These are phyloP conservation scores for Cordia subcordata DNA, from an alignment of 257 asterid species.

Conservation along the genomic window DNA sequence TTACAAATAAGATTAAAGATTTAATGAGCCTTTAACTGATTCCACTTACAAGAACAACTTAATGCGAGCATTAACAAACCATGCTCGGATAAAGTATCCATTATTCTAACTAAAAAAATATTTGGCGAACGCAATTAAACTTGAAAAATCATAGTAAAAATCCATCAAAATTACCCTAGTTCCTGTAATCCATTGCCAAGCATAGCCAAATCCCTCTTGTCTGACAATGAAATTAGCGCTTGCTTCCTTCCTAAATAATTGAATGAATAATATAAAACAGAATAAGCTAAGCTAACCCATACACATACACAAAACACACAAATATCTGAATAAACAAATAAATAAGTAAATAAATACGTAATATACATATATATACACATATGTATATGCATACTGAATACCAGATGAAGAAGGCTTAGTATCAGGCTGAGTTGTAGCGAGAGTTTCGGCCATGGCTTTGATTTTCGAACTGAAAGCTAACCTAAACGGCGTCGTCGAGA, in stretches of 20 bases:
- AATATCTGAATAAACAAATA: neutral
- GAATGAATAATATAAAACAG: neutral
- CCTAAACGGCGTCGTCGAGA: constrained; percentile 19
- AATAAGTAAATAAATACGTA: too few species aligned
- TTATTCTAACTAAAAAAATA: neutral
- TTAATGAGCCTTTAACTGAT: too few species aligned
- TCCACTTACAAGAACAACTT: too few species aligned
- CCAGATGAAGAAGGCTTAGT: constrained; percentile 35
- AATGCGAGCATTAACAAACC: too few species aligned
- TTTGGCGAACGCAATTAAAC: neutral
- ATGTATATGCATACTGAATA: neutral
- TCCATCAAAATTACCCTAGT: constrained; percentile 50
- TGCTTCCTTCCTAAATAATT: constrained; percentile 52
- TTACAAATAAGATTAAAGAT: too few species aligned
- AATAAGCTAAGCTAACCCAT: constrained; percentile 4
- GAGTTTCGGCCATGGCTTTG: constrained; percentile 73
- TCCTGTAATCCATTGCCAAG: constrained; percentile 84
- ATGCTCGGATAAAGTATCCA: too few species aligned
- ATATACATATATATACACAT: neutral
- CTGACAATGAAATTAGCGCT: constrained; percentile 84
- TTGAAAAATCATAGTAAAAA: neutral
- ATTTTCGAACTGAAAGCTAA: constrained; percentile 30
- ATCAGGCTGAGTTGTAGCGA: constrained; percentile 33
- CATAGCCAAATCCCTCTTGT: constrained; percentile 68
- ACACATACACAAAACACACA: neutral